phyloP scores from a whole-genome alignment of 139 green algal species.

The Chlamydomonas sp. region DNA sequence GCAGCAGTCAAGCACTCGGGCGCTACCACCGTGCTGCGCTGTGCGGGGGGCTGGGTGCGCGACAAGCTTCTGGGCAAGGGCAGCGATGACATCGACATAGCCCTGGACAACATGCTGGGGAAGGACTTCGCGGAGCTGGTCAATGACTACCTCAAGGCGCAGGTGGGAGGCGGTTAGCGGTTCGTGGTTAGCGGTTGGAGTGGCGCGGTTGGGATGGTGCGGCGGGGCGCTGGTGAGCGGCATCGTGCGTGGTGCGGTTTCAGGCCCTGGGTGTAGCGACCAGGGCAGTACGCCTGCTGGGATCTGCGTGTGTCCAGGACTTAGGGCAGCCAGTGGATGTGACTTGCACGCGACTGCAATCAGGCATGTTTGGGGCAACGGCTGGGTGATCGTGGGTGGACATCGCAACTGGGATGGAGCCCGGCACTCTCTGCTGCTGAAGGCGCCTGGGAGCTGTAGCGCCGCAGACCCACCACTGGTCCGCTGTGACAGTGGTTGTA shows the following conservation, averaged over 20 bases:
- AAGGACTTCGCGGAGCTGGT: constrained; percentile 90
- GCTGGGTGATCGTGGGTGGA: too few relatives aligned
- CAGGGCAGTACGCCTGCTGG: too few relatives aligned
- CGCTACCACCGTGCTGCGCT: constrained; percentile 62
- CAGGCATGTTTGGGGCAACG: too few relatives aligned
- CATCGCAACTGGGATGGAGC: too few relatives aligned
- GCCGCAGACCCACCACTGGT: too few relatives aligned
- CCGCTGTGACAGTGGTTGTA: too few relatives aligned
- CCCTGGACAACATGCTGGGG: constrained; percentile 93
- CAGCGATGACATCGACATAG: constrained; percentile 97
- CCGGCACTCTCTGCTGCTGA: too few relatives aligned
- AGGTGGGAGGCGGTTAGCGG: constrained; percentile 30
- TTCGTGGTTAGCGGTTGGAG: constrained; percentile 10
- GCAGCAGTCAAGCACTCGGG: constrained; percentile 62
- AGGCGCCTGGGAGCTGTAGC: too few relatives aligned
- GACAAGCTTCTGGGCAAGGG: constrained; percentile 94
- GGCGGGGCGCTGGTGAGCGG: not conserved
- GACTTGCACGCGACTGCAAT: too few relatives aligned
- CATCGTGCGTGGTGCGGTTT: not conserved
- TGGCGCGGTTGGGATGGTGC: not conserved
- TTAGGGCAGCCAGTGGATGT: too few relatives aligned
- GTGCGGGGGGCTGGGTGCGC: constrained; percentile 96
- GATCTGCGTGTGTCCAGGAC: too few relatives aligned
- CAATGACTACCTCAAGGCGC: constrained; percentile 31
- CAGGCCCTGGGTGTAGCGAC: not conserved